A percentile compares a stretch with the other conserved stretches of the same genome.
Evolutionary conservation across 352 stramenopile genomes (phyloP).

Genomic region (Phytophthora pini): DNA sequence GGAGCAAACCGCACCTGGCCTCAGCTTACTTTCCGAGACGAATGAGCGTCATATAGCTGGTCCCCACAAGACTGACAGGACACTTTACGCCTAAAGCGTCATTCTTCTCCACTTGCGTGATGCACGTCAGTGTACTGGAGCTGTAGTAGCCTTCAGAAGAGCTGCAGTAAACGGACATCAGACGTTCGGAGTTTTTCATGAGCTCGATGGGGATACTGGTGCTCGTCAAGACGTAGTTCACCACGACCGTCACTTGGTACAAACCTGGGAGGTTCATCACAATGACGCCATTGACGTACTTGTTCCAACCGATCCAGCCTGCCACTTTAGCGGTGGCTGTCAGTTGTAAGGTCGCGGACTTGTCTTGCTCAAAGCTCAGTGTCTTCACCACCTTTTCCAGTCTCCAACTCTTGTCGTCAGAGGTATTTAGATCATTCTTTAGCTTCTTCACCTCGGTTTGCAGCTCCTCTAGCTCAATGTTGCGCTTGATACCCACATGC

Average conservation of each 20-base stretch:
- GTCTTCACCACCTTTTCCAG: background rate
- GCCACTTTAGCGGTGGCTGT: background rate
- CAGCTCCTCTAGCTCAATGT: background rate
- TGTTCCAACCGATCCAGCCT: background rate
- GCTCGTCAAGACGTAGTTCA: background rate
- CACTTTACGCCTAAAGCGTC: background rate
- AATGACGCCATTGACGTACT: background rate
- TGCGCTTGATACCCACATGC: background rate
- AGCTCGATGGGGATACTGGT: background rate
- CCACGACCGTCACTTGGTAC: constrained; percentile 1
- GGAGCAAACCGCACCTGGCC: background rate
- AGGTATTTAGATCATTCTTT: background rate
- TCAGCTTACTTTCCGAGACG: background rate
- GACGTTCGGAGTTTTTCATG: background rate
- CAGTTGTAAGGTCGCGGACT: background rate
- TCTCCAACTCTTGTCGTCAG: background rate
- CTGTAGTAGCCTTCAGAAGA: background rate
- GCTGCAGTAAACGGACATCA: background rate
- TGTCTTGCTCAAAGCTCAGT: background rate
- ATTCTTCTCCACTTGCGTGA: background rate
- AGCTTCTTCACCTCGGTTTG: background rate
- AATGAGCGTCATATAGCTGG: background rate
- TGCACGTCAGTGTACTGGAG: background rate
- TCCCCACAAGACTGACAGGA: background rate
- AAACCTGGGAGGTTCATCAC: background rate